These are phyloP conservation scores for Durusdinium trenchii DNA, from an alignment of 73 alveolate genomes.

Conservation along the genomic window DNA sequence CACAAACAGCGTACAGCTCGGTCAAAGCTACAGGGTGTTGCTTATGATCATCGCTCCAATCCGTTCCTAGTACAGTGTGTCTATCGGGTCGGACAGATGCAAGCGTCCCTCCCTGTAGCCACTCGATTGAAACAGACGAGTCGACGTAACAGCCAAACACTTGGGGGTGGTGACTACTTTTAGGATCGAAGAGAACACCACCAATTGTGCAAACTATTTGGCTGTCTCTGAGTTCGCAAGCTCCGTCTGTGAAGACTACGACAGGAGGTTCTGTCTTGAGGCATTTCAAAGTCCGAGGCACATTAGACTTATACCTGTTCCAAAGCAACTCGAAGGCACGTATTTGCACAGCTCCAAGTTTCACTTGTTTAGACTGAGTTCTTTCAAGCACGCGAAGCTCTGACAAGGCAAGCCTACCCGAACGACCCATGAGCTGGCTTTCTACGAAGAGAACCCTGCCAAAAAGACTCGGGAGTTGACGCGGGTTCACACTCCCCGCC, in stretches of 20 bases:
- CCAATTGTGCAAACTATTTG: not conserved
- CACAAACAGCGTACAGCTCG: constrained; percentile 1
- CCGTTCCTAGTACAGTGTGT: too few relatives aligned
- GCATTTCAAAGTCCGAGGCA: not conserved
- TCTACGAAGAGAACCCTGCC: not conserved
- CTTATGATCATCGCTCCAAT: too few relatives aligned
- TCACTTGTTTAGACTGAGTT: not conserved
- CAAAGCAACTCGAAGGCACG: not conserved
- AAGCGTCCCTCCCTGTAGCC: not conserved
- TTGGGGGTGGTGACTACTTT: not conserved
- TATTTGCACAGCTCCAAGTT: not conserved
- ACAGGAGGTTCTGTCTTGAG: not conserved
- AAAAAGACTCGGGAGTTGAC: not conserved
- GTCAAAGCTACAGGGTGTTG: constrained; percentile 5
- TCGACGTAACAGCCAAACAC: not conserved
- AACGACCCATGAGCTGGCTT: not conserved
- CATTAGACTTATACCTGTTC: not conserved
- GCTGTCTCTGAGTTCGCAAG: not conserved
- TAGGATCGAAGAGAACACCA: not conserved
- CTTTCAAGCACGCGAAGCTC: not conserved
- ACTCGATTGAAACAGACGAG: not conserved
- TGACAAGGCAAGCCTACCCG: not conserved
- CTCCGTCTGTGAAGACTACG: not conserved
- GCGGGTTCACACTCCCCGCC: not conserved
- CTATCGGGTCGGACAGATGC: too few relatives aligned